Evolutionary conservation across 352 stramenopile genomes (phyloP).

Genomic region (Phytophthora tubulina): DNA sequence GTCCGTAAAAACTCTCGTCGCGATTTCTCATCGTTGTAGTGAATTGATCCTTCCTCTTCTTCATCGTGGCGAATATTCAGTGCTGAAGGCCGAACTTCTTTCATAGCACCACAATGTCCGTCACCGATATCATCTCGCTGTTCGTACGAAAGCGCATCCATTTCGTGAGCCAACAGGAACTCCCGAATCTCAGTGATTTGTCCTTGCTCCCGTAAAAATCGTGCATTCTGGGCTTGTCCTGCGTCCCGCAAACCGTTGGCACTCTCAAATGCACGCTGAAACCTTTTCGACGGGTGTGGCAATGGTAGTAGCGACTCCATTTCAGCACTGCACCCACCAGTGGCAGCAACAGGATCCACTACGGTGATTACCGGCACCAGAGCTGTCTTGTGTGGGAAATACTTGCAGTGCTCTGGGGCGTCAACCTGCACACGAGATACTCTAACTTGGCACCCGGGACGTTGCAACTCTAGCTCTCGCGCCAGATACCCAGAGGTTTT

Average conservation of each 20-base stretch:
- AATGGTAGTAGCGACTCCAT: conserved; percentile 7
- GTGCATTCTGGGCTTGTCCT: background rate
- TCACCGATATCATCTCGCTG: background rate
- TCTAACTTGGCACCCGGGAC: conserved; percentile 50
- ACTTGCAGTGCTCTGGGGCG: conserved; percentile 59
- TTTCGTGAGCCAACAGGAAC: conserved; percentile 42
- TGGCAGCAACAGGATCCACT: conserved; percentile 39
- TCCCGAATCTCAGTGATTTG: conserved; percentile 36
- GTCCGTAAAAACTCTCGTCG: conserved; percentile 35
- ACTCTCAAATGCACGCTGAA: conserved; percentile 41
- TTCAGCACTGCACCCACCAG: background rate
- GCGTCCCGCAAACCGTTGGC: background rate
- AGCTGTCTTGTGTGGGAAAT: conserved; percentile 72
- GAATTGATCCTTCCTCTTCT: conserved; percentile 9
- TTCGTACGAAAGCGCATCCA: conserved; percentile 27
- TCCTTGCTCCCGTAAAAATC: conserved; percentile 17
- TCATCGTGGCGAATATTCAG: background rate
- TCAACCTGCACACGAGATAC: conserved; percentile 48
- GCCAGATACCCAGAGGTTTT: conserved; percentile 78
- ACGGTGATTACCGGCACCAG: conserved; percentile 75
- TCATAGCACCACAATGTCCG: background rate
- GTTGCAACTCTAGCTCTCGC: conserved; percentile 55
- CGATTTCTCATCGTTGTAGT: conserved; percentile 39
- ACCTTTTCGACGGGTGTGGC: conserved; percentile 26
- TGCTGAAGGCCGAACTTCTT: no score